Evolutionary conservation across 768 basidiomycete genomes (phyloP).

Genomic region (Suillus fuscotomentosus): DNA sequence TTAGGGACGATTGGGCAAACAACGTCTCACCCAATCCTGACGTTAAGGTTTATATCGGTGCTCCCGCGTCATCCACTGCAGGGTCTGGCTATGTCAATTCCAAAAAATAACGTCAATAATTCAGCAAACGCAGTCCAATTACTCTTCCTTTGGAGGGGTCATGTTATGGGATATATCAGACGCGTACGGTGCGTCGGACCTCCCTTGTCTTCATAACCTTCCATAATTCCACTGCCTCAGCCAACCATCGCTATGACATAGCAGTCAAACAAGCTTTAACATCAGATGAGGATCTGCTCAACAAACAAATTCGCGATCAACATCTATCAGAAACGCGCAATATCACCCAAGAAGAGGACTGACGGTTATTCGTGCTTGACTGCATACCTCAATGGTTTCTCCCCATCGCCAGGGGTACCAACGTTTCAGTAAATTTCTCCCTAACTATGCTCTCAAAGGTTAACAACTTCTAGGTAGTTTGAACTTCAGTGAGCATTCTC

Average conservation of each 20-base stretch:
- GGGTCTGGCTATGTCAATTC: constrained; percentile 39
- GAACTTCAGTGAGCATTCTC: neutral
- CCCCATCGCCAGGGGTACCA: neutral
- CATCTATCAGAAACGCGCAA: neutral
- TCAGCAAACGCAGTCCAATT: constrained; percentile 33
- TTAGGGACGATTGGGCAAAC: constrained; percentile 47
- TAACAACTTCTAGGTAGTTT: neutral
- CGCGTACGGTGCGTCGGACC: constrained; percentile 27
- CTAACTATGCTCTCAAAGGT: neutral
- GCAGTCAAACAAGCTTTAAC: constrained; percentile 56
- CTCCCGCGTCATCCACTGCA: constrained; percentile 41
- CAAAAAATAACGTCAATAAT: constrained; percentile 31
- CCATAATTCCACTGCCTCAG: constrained; percentile 23
- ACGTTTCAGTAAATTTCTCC: neutral
- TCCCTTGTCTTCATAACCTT: neutral
- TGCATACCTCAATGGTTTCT: neutral
- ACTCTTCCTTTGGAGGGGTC: constrained; percentile 45
- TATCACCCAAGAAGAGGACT: neutral
- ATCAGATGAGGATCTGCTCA: neutral
- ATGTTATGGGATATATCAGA: constrained; percentile 49
- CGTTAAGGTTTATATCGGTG: constrained; percentile 44
- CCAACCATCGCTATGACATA: constrained; percentile 58
- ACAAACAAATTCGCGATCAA: neutral
- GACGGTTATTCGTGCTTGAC: neutral
- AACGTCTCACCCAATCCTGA: constrained; percentile 19